Percentiles rank a stretch among this genome's conserved stretches.
phyloP scores from a whole-genome alignment of 495 filamentous ascomycete genomes.

The Alectoria sarmentosa region DNA sequence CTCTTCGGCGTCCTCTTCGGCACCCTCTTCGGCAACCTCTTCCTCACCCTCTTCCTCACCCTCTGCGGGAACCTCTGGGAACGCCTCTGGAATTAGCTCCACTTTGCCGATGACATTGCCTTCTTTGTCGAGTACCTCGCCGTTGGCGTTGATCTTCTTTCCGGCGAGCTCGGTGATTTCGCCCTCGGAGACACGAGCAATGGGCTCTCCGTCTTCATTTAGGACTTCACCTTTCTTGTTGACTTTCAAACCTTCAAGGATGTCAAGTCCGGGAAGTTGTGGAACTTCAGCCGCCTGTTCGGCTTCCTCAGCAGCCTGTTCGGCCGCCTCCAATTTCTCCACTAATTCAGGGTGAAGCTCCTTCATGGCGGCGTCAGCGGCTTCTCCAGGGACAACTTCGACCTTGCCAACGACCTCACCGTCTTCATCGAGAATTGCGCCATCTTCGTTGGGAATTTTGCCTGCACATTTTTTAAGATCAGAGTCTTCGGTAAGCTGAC shows the following conservation, averaged over 20 bases:
- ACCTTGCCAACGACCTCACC: conserved; percentile 45
- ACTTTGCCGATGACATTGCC: conserved; percentile 35
- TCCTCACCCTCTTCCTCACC: conserved; percentile 30
- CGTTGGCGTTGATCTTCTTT: conserved; percentile 47
- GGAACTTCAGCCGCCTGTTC: conserved; percentile 39
- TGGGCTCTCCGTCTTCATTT: conserved; percentile 45
- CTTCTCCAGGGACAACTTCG: conserved; percentile 44
- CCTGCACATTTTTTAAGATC: conserved; percentile 39
- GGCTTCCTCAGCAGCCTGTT: conserved; percentile 21
- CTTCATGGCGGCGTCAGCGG: conserved; percentile 43
- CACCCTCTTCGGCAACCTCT: conserved; percentile 28
- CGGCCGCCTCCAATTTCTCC: conserved; percentile 26
- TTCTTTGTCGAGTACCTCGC: conserved; percentile 40
- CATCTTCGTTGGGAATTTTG: conserved; percentile 45
- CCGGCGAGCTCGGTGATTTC: conserved; percentile 40
- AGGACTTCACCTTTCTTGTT: conserved; percentile 67
- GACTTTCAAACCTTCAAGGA: conserved; percentile 56
- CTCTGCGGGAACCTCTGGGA: conserved; percentile 26
- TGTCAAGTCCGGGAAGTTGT: conserved; percentile 36
- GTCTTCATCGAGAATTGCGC: conserved; percentile 44
- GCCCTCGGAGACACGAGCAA: conserved; percentile 44
- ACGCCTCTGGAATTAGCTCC: conserved; percentile 25
- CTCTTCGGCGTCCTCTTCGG: conserved; percentile 9
- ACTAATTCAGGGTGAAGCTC: conserved; percentile 41
- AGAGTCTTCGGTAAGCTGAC: conserved; percentile 48